A percentile compares a stretch with the other conserved stretches of the same genome.
Conservation (phyloP, 371 early-diverging fungal species). For the Rhizopus microsporus region DNA sequence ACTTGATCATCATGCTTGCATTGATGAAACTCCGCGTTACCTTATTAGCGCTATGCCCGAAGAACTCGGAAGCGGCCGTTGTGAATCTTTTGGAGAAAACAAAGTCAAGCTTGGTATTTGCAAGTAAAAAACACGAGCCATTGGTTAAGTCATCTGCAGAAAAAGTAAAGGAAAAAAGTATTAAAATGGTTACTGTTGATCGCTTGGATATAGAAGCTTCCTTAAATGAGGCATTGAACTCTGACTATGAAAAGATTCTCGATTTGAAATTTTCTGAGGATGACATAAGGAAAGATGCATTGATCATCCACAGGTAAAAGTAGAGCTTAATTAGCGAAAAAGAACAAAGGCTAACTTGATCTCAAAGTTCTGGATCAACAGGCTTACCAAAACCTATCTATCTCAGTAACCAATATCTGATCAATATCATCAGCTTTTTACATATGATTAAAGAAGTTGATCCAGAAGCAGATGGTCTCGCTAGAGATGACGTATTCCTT, state of each 20-base stretch:
- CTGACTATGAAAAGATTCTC: not conserved
- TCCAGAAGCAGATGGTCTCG: not conserved
- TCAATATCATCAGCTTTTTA: conserved; percentile 3
- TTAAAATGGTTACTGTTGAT: not conserved
- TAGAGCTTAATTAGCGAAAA: not conserved
- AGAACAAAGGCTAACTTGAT: not conserved
- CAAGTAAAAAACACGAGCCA: conserved; percentile 20
- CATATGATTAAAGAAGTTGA: not conserved
- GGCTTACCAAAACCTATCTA: conserved; percentile 29
- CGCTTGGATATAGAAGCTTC: conserved; percentile 18
- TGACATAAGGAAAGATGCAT: conserved; percentile 14
- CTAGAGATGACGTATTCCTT: conserved; percentile 10
- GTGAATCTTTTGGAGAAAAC: conserved; percentile 30
- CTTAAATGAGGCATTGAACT: conserved; percentile 4
- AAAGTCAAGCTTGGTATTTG: conserved; percentile 13
- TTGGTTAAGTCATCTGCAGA: conserved; percentile 8
- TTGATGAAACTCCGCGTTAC: conserved; percentile 25
- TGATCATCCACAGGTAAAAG: conserved; percentile 22
- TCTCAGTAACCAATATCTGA: conserved; percentile 20
- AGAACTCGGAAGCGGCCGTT: conserved; percentile 35
- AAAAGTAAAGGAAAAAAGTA: not conserved
- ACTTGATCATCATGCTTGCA: conserved; percentile 25
- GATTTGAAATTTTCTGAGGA: conserved; percentile 9
- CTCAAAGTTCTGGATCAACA: conserved; percentile 23
- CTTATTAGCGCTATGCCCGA: conserved; percentile 29